Conservation (phyloP, 1,284 basidiomycete species). For the Ceratobasidium papillatum region DNA sequence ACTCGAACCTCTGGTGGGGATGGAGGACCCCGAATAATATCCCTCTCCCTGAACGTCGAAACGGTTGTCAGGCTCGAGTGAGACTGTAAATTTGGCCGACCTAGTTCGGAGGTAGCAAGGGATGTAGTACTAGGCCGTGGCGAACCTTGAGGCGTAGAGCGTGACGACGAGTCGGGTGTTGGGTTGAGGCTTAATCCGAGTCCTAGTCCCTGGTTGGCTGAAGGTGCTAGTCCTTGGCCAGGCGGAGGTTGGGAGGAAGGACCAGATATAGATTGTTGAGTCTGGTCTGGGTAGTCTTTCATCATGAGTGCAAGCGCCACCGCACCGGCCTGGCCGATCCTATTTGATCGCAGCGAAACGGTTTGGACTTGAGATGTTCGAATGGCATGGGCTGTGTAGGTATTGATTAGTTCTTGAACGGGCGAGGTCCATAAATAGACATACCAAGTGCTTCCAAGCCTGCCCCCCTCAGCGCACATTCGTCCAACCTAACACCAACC, state of each 20-base stretch:
- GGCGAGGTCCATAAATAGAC: constrained; percentile 48
- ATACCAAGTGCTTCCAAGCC: constrained; percentile 80
- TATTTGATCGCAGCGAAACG: constrained; percentile 87
- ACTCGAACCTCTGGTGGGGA: background rate
- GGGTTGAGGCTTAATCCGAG: background rate
- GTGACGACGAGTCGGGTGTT: constrained; percentile 23
- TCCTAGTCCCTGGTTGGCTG: constrained; percentile 43
- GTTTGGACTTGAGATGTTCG: constrained; percentile 84
- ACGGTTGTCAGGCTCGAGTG: constrained; percentile 37
- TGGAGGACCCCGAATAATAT: constrained; percentile 13
- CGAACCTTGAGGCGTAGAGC: constrained; percentile 48
- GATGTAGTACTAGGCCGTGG: constrained; percentile 44
- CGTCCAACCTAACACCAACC: constrained; percentile 83
- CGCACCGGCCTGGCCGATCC: constrained; percentile 81
- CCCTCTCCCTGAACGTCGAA: constrained; percentile 33
- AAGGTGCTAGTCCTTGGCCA: constrained; percentile 39
- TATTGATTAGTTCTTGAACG: background rate
- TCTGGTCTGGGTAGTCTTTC: constrained; percentile 88
- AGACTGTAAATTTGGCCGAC: constrained; percentile 20
- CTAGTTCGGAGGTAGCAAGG: background rate
- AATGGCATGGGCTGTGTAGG: constrained; percentile 72
- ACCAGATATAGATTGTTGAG: constrained; percentile 43
- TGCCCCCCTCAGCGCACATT: constrained; percentile 75
- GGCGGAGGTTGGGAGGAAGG: constrained; percentile 27
- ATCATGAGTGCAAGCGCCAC: constrained; percentile 96